Evolutionary conservation across 805 yeast species (phyloP).

Genomic region (Wickerhamiella dianesei): DNA sequence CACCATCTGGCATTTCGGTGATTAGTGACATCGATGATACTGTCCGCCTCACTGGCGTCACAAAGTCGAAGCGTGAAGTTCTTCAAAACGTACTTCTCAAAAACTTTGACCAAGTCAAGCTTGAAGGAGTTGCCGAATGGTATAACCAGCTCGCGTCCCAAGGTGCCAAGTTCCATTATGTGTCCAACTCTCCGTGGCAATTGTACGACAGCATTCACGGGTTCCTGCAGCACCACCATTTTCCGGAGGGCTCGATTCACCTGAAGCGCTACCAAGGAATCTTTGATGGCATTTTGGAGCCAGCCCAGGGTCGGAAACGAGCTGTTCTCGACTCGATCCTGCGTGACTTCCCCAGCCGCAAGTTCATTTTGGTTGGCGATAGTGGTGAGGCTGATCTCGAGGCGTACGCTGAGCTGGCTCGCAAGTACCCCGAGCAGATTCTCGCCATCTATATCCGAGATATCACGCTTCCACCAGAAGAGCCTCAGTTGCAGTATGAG

Average conservation of each 20-base stretch:
- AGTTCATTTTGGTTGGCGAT: slow-evolving; percentile 81
- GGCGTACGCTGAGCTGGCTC: slow-evolving; percentile 66
- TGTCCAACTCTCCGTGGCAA: slow-evolving; percentile 93
- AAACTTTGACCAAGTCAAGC: slow-evolving; percentile 50
- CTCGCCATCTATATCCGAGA: slow-evolving; percentile 70
- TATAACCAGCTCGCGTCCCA: slow-evolving; percentile 37
- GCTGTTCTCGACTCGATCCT: slow-evolving; percentile 49
- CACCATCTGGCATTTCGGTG: slow-evolving; percentile 43
- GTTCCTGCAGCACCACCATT: slow-evolving; percentile 39
- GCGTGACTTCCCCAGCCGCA: slow-evolving; percentile 60
- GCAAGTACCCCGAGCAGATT: slow-evolving; percentile 46
- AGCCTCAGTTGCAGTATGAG: slow-evolving; percentile 5
- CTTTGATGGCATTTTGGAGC: slow-evolving; percentile 70
- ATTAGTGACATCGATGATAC: slow-evolving; percentile 95
- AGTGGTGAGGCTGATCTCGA: slow-evolving; percentile 93
- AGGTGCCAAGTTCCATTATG: slow-evolving; percentile 69
- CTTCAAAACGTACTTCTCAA: slow-evolving; percentile 65
- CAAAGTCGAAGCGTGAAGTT: slow-evolving; percentile 73
- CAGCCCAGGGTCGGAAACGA: slow-evolving; percentile 70
- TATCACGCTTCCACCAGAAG: slow-evolving; percentile 32
- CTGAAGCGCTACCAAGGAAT: slow-evolving; percentile 77
- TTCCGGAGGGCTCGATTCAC: slow-evolving; percentile 76
- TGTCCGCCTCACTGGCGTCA: slow-evolving; percentile 75
- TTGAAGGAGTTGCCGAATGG: slow-evolving; percentile 68
- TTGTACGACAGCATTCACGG: slow-evolving; percentile 47